phyloP scores from a whole-genome alignment of 2,329 filamentous ascomycete genomes.

The Colletotrichum tamarilloi region DNA sequence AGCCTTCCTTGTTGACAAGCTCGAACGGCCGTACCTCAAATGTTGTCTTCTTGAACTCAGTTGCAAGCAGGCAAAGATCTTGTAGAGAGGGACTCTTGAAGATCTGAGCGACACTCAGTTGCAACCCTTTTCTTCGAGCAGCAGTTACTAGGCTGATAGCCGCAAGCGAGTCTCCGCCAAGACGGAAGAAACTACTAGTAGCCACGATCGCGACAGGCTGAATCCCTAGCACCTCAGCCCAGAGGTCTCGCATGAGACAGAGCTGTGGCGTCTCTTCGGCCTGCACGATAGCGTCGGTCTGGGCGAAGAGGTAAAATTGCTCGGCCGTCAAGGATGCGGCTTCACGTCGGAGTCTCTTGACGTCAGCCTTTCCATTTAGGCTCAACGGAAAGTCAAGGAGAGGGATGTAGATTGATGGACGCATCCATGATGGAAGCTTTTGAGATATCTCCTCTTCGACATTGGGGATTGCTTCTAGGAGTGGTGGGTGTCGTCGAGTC shows the following conservation, averaged over 20 bases:
- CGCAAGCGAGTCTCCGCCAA: conserved; percentile 41
- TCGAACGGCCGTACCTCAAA: not conserved
- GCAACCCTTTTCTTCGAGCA: not conserved
- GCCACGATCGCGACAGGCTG: conserved; percentile 20
- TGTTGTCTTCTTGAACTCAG: not conserved
- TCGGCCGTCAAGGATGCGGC: not conserved
- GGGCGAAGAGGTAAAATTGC: conserved; percentile 16
- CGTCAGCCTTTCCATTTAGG: conserved; percentile 15
- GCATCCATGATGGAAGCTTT: conserved; percentile 24
- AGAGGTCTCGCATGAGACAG: conserved; percentile 12
- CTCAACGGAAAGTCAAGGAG: conserved; percentile 11
- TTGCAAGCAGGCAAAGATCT: conserved; percentile 14
- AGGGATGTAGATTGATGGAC: conserved; percentile 27
- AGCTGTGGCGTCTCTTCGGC: not conserved
- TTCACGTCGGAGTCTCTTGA: conserved; percentile 17
- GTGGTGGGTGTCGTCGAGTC: not conserved
- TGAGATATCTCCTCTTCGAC: conserved; percentile 1
- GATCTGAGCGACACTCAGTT: conserved; percentile 16
- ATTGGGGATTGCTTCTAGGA: not conserved
- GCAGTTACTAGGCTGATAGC: conserved; percentile 39
- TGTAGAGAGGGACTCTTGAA: conserved; percentile 9
- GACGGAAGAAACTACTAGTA: conserved; percentile 39
- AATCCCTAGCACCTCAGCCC: conserved; percentile 16
- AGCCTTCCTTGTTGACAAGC: not conserved
- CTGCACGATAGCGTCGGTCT: not conserved